Evolutionary conservation across 2,329 filamentous ascomycete species (phyloP), one percentile per base, ranked within the genome.

Genomic region (Graphilbum sp.): DNA sequence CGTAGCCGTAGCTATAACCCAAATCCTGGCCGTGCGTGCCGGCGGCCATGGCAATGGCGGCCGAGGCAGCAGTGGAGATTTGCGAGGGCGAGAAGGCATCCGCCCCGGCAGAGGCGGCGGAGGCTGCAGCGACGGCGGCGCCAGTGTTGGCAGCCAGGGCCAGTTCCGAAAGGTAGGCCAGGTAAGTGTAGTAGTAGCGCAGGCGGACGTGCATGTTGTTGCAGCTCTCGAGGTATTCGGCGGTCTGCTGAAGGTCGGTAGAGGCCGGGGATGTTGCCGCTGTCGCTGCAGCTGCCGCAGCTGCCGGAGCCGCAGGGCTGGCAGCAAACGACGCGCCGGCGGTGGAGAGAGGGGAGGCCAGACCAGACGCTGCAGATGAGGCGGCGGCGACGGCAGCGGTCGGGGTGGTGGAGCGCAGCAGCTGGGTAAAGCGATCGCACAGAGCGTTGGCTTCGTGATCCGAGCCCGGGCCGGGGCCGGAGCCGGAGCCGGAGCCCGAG

Each of bases 131-230:
- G 10, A 4, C 12, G 18, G 10, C 13, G 2, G 11, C n/a, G 17
- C 4, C 8, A 25, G n/a, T 19, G 23, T 11, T 13, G 29, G 39
- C 24, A 8, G 32, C 37, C 21, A 33, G 34, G 11, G 25, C 35
- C 29, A 42, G 36, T 17, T 38, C 38, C 4, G 39, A 35, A 18
- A 44, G 32, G 29, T 41, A 46, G 7, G 29, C 8, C 13, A 44
- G 37, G 32, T 46, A 44, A 4, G 35, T 30, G 18, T 31, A 32
- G 34, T 32, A 41, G 38, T 42, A 46, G 20, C 41, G 36, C 20
- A 41, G 31, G 31, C 32, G 25, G 2, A 37, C 31, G 38, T 42
- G 40, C 21, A 35, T 25, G 38, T 44, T 41, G 31, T 29, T 32
- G 11, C 42, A 35, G 2, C 16, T 13, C 38, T 44, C 40, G 18